Evolutionary conservation across 2,329 filamentous ascomycete species (phyloP), one percentile per base, ranked within the genome.

Genomic region (Sporothrix globosa): DNA sequence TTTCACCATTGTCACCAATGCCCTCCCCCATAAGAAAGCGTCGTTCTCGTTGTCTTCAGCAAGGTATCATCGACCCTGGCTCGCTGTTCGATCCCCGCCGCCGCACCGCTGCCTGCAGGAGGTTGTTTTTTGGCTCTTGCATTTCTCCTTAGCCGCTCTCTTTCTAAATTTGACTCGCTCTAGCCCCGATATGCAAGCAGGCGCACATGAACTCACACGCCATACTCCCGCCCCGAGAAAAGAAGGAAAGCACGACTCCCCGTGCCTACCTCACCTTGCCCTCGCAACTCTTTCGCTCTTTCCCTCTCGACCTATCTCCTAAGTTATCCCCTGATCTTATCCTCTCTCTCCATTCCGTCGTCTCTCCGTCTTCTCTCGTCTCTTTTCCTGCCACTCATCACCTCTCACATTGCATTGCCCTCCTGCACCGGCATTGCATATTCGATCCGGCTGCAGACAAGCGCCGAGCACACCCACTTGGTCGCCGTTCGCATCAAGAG

Each of bases 381-480:
- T 24, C 60, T n/a, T 54, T 54, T 17, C 34, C 2, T 19, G 4
- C 44, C 27, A 21, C 48, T 54, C 39, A 4, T 17, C 60, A 21
- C 50, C 44, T 67, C 66, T 19, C 69, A 21, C 50, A 46, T 68
- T 63, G 61, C 70, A 67, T 52, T 54, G 44, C 17, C 39, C 68
- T 61, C 67, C 48, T 39, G 63, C 61, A 67, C 72, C 50, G 75
- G 66, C 58, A 74, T 73, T 74, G 73, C 69, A 68, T 53, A 39
- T 66, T 68, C 69, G 63, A 68, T 60, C 67, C 50, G 67, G 30
- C 77, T 77, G 77, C 77, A 76, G 69, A 78, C 78, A 80, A 80
- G 79, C 80, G 79, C 79, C 78, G 74, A 74, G 72, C 74, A 75
- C 76, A 75, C 73, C 72, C 67, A 72, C 72, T 73, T 68, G 69